These are phyloP conservation scores for Euphorbia tirucalli DNA, from an alignment of 345 rosid genomes.

Conservation along the genomic window DNA sequence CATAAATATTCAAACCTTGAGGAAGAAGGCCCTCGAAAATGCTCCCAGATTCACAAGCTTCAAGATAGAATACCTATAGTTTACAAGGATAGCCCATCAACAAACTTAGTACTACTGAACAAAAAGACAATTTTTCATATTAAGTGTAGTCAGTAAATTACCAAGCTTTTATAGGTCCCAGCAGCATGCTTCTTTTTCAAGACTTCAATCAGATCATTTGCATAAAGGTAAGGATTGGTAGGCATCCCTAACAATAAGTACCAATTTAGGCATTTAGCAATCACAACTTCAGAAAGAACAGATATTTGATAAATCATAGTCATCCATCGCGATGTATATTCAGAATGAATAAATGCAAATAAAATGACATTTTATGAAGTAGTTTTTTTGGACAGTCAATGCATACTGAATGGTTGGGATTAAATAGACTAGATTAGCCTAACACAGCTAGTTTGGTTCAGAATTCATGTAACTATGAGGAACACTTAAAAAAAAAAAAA, in stretches of 20 bases:
- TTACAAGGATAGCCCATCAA: constrained; percentile 9
- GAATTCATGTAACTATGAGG: not conserved
- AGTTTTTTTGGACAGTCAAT: not conserved
- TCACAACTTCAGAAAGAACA: not conserved
- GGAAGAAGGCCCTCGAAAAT: constrained; percentile 98
- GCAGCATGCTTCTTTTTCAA: constrained; percentile 79
- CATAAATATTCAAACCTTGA: constrained; percentile 83
- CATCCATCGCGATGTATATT: too few relatives aligned
- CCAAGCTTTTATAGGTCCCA: constrained; percentile 81
- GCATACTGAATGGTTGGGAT: not conserved
- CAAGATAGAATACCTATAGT: constrained; percentile 89
- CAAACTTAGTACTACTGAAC: not conserved
- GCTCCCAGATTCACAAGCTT: constrained; percentile 99
- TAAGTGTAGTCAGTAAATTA: constrained; percentile 24
- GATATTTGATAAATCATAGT: not conserved
- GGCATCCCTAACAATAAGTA: constrained; percentile 75
- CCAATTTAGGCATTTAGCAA: constrained; percentile 7
- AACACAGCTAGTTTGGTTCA: not conserved
- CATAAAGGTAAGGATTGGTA: constrained; percentile 78
- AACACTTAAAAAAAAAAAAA: too few relatives aligned
- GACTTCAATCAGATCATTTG: constrained; percentile 64
- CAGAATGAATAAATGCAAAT: not conserved
- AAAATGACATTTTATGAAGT: not conserved
- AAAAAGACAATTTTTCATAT: not conserved
- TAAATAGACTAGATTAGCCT: not conserved